Percentiles rank a stretch among this genome's conserved stretches.
Conservation (phyloP, 1,139 yeast species). For the Taphrina wiesneri region DNA sequence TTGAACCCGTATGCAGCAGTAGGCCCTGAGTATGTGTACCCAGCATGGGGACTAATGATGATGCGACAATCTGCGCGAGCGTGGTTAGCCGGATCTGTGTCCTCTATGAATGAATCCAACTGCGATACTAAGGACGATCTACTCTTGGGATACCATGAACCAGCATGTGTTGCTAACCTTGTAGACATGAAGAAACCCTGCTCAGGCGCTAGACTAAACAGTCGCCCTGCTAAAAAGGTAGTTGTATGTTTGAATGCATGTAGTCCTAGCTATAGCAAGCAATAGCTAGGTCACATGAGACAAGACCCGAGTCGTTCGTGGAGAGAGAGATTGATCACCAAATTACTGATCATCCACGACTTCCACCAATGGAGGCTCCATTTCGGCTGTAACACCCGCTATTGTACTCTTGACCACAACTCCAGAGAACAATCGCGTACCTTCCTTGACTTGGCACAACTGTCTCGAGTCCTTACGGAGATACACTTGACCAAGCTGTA, state of each 20-base stretch:
- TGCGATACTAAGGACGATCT: conserved; percentile 52
- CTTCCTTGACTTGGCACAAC: neutral
- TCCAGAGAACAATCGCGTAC: neutral
- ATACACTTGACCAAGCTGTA: no score
- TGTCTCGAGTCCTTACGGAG: no score
- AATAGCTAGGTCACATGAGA: no score
- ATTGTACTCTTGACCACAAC: neutral
- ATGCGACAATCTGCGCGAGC: conserved; percentile 42
- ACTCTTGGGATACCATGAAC: conserved; percentile 75
- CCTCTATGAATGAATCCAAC: conserved; percentile 51
- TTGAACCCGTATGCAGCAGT: conserved; percentile 77
- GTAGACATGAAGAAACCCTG: conserved; percentile 43
- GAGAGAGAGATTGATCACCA: neutral
- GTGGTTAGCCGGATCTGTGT: conserved; percentile 39
- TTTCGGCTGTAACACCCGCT: neutral
- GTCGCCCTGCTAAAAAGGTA: no score
- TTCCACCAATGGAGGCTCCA: neutral
- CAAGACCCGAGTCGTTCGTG: no score
- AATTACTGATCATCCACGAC: neutral
- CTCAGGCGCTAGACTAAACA: neutral
- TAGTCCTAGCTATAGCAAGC: no score
- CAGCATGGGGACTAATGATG: conserved; percentile 65
- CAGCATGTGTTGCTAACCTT: conserved; percentile 79
- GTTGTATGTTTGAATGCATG: no score
- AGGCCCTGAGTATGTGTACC: conserved; percentile 77